These are phyloP conservation scores for Stephania japonica DNA, from an alignment of 164 flowering plant genomes.

Conservation along the genomic window DNA sequence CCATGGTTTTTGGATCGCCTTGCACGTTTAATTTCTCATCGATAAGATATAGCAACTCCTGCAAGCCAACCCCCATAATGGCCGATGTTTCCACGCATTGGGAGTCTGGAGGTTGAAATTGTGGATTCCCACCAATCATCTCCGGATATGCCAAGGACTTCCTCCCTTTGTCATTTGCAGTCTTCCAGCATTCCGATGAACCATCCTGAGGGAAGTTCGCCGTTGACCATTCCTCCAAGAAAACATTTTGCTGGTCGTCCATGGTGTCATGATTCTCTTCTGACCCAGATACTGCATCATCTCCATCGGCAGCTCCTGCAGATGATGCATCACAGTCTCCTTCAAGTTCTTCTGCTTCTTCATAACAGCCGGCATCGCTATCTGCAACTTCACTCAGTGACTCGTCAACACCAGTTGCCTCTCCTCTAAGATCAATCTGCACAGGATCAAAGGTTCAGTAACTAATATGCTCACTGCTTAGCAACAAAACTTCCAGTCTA, in stretches of 20 bases:
- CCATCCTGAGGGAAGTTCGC: slow-evolving; percentile 10
- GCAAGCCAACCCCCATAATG: slow-evolving; percentile 71
- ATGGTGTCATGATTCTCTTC: slow-evolving; percentile 21
- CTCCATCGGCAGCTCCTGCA: slow-evolving; percentile 20
- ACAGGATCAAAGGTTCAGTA: slow-evolving; percentile 6
- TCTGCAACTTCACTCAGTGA: slow-evolving; percentile 26
- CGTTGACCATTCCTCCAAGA: slow-evolving; percentile 25
- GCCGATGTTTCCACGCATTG: slow-evolving; percentile 73
- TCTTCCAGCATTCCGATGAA: slow-evolving; percentile 3
- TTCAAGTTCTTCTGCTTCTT: slow-evolving; percentile 19
- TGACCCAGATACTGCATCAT: slow-evolving; percentile 13
- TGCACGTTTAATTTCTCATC: slow-evolving; percentile 51
- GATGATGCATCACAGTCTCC: slow-evolving; percentile 11
- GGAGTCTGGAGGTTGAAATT: slow-evolving; percentile 19
- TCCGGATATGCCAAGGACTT: slow-evolving; percentile 11
- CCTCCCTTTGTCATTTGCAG: slow-evolving; percentile 1
- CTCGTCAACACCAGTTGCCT: slow-evolving; percentile 23
- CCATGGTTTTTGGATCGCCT: slow-evolving; percentile 21
- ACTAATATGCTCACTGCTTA: neutral
- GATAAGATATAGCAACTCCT: slow-evolving; percentile 63
- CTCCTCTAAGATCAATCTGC: slow-evolving; percentile 60
- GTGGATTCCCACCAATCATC: slow-evolving; percentile 17
- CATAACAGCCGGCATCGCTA: slow-evolving; percentile 18
- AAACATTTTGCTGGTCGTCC: slow-evolving; percentile 18
- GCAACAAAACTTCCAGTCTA: neutral